A percentile compares a stretch with the other conserved stretches of the same genome.
phyloP scores from a whole-genome alignment of 2,329 filamentous ascomycete species.

The Penicillium sp. region DNA sequence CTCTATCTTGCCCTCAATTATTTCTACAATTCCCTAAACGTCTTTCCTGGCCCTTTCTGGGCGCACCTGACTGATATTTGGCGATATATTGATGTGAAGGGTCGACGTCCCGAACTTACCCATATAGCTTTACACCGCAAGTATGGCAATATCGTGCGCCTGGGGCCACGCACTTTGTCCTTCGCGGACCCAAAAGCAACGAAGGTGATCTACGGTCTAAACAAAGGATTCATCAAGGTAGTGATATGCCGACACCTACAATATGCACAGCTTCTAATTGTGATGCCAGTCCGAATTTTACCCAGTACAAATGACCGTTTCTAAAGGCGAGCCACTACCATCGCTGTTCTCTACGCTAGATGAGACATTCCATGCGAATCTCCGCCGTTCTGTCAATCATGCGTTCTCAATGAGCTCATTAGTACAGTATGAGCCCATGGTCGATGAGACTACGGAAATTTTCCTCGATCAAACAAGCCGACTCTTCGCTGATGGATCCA shows the following conservation, averaged over 20 bases:
- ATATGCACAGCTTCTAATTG: neutral
- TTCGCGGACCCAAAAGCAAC: conserved; percentile 70
- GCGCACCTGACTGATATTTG: conserved; percentile 72
- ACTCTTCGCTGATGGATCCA: conserved; percentile 46
- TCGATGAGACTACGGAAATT: conserved; percentile 70
- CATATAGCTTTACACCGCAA: conserved; percentile 67
- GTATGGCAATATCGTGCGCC: conserved; percentile 70
- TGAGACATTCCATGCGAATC: conserved; percentile 72
- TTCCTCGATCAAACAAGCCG: conserved; percentile 65
- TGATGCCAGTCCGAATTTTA: conserved; percentile 18
- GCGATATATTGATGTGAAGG: conserved; percentile 69
- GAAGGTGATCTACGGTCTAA: conserved; percentile 70
- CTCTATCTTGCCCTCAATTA: neutral
- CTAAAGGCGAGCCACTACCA: conserved; percentile 17
- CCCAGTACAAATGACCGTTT: conserved; percentile 19
- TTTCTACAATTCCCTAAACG: neutral
- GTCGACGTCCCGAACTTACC: conserved; percentile 65
- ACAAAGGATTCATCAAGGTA: conserved; percentile 78
- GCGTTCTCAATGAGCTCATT: conserved; percentile 76
- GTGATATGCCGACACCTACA: no score
- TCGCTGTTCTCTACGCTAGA: conserved; percentile 36
- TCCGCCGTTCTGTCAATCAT: conserved; percentile 71
- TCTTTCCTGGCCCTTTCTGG: conserved; percentile 63
- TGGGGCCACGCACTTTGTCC: conserved; percentile 71
- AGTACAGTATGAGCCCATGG: conserved; percentile 76